Evolutionary conservation across 1,284 basidiomycete genomes (phyloP), one percentile per base, ranked within the genome.

Genomic region (Cryptococcus sp.): DNA sequence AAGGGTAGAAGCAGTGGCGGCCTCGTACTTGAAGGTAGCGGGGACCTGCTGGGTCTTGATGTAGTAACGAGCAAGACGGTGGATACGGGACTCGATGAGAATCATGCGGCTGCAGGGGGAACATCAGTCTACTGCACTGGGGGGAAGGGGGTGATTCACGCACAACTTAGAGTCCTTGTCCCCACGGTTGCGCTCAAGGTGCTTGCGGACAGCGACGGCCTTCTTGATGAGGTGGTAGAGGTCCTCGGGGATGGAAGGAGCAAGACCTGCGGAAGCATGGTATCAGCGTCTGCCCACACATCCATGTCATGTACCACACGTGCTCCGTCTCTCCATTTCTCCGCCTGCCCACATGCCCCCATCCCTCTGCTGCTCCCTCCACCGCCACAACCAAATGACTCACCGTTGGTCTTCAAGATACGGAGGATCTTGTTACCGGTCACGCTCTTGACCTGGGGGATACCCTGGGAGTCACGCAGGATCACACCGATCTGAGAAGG

Each of bases 161-260:
- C 77, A 79, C 80, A 97, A 98, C 83, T 97, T 97, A 81, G 90
- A 92, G 77, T 82, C 92, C 84, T 91, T 93, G 85, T 97, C 95
- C 80, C 94, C 96, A 78, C 95, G 88, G 90, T 97, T 98, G 73
- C 86, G 84, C 82, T 97, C 92, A 71, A 98, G 86, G 82, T 98
- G 95, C 85, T 98, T 98, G 81, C 95, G 92, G 77, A 98, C 91
- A 69, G 90, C 84, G 77, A 98, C 94, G 78, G 95, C 95, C 87
- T 98, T 98, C 88, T 98, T 98, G 85, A 98, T 89, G 79, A 97
- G 87, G 86, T 93, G 88, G 89, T 92, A 97, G 62, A 98, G 88
- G 85, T 98, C 95, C 86, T 98, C 95, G 72, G 95, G 95, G 82
- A 98, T 92, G 81, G 87, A 85, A 75, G 94, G 94, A 78, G 88